Percentiles rank a stretch among this genome's conserved stretches.
These are phyloP conservation scores for Hyphodiscus hymeniophilus DNA, from an alignment of 495 filamentous ascomycete genomes.

Conservation along the genomic window DNA sequence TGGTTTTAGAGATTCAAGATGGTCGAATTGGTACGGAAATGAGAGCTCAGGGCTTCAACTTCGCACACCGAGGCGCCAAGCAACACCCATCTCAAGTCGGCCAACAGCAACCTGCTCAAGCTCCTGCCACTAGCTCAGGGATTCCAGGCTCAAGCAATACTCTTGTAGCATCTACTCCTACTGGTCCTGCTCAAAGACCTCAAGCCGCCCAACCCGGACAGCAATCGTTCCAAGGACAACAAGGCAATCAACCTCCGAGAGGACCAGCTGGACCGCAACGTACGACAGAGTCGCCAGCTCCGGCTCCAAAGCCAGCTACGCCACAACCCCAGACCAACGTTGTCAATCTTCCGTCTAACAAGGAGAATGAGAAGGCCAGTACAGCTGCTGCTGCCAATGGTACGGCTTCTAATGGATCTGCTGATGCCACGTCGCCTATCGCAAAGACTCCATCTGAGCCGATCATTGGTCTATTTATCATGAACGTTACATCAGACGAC, in stretches of 20 bases:
- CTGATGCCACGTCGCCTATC: conserved; percentile 37
- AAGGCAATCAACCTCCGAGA: conserved; percentile 19
- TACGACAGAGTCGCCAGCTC: conserved; percentile 21
- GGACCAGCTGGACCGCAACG: conserved; percentile 18
- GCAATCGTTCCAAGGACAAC: conserved; percentile 22
- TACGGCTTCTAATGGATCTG: conserved; percentile 34
- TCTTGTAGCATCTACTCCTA: conserved; percentile 22
- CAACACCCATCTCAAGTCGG: conserved; percentile 19
- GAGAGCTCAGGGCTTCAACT: conserved; percentile 98
- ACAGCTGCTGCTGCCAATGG: conserved; percentile 37
- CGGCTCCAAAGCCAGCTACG: conserved; percentile 41
- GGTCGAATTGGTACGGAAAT: conserved; percentile 97
- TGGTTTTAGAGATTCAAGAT: conserved; percentile 88
- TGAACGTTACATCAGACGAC: conserved; percentile 67
- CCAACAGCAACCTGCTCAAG: conserved; percentile 20
- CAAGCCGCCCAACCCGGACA: conserved; percentile 22
- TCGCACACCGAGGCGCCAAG: conserved; percentile 68
- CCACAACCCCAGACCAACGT: conserved; percentile 33
- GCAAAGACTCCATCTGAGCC: conserved; percentile 32
- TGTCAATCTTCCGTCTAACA: conserved; percentile 28
- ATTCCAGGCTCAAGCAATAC: conserved; percentile 29
- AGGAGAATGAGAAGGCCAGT: conserved; percentile 35
- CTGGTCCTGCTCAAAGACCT: conserved; percentile 18
- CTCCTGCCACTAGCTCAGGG: conserved; percentile 30
- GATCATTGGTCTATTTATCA: conserved; percentile 75